These are phyloP conservation scores for Chrysoporthe puriensis DNA, from an alignment of 2,329 filamentous ascomycete species.

Conservation along the genomic window DNA sequence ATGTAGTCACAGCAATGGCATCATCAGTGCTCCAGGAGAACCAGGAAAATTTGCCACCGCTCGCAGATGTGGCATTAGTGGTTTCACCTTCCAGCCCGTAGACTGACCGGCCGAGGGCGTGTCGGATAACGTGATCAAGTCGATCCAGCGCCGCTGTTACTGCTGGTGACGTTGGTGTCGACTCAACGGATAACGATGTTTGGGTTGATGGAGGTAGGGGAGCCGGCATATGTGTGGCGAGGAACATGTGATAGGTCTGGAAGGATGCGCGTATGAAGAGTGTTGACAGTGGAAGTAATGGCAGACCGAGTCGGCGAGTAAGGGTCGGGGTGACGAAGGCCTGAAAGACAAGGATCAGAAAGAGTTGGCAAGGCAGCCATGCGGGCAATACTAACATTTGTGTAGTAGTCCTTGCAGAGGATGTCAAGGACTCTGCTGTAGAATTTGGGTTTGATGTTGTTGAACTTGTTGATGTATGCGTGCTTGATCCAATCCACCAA, in stretches of 20 bases:
- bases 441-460: constrained; percentile 89
- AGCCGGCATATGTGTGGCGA: constrained; percentile 81
- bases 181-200: constrained; percentile 67
- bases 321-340: constrained; percentile 91
- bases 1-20: constrained; percentile 75
- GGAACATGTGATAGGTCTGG: constrained; percentile 98
- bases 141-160: constrained; percentile 78
- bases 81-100: constrained; percentile 60
- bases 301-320: constrained; percentile 85
- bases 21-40: constrained; percentile 70
- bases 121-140: constrained; percentile 76
- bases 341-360: constrained; percentile 42
- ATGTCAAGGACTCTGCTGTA: constrained; percentile 92
- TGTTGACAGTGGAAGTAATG: constrained; percentile 89
- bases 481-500: constrained; percentile 97
- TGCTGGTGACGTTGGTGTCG: constrained; percentile 69
- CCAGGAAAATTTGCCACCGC: constrained; percentile 45
- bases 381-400: constrained; percentile 63
- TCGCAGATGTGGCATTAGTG: constrained; percentile 26
- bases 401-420: constrained; percentile 96
- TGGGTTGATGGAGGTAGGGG: constrained; percentile 69
- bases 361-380: neutral
- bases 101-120: constrained; percentile 74
- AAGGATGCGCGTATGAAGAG: constrained; percentile 93
- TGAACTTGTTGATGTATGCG: constrained; percentile 97